Base-by-base conservation (phyloP, 192 early-diverging fungal species). In the Backusella circina region DNA sequence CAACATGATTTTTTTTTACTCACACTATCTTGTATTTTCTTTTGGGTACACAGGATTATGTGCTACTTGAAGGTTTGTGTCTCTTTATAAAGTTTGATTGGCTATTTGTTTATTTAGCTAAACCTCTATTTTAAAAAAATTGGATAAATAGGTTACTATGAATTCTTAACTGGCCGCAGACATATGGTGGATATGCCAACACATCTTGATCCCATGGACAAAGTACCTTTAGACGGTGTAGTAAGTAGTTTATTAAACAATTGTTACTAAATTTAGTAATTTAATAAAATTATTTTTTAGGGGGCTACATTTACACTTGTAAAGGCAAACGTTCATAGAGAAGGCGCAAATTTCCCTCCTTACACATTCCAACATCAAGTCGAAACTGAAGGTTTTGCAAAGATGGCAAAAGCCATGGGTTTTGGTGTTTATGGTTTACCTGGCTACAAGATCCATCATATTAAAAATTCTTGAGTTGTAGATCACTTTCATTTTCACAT, bases 361-460 rank as follows among this genome's bases (percentile, higher is more conserved):
- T 87, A 80, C 78, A 70, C 85, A 33, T 88, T 87, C 47, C 83
- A 87, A 73, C 88, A 89, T 74, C 82, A 86, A 66, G 85, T 89
- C 8, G 88, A 89, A 75, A 89, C 86, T 38, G 88, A 89, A 79
- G 88, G 86, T 5, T 88, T 89, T 85, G 88, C 86, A 44, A 89
- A 89, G 72, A 84, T 89, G 61, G 88, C 88, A 57, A 87, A 85
- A 67, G 86, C 83, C 0, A 76, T 87, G 65, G 88, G 88, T 9
- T 89, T 79, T 79, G 84, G 85, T 28, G 86, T 88, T 4, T 86
- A 77, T 72, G 88, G 88, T 1, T 75, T 89, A 47, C 88, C 88
- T 10, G 83, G 72, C 39, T 88, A 88, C 77, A 78, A 83, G 33
- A 83, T 88, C 26, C 83, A 86, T 26, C 87, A 88, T 70, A 83